These are phyloP conservation scores for Chimonanthus salicifolius DNA, from an alignment of 164 flowering plant genomes.

Conservation along the genomic window DNA sequence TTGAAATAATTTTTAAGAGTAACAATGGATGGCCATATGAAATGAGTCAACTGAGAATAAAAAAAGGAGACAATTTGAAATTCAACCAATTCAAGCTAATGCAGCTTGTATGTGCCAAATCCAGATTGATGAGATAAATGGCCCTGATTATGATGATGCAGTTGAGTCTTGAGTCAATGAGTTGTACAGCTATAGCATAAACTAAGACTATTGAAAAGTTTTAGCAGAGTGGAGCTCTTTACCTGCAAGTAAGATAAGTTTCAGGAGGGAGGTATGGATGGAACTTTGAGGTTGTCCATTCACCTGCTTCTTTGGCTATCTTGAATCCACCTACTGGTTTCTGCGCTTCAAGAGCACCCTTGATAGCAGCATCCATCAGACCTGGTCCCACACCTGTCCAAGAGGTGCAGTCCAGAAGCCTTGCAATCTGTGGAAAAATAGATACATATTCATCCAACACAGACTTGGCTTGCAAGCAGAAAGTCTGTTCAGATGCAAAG, in stretches of 20 bases:
- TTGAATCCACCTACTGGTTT: slow-evolving; percentile 89
- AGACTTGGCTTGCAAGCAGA: background rate
- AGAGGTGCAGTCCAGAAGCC: slow-evolving; percentile 74
- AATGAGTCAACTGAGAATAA: no score
- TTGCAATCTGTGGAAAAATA: slow-evolving; percentile 46
- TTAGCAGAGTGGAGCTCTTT: slow-evolving; percentile 2
- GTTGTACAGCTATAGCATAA: background rate
- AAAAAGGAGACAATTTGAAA: background rate
- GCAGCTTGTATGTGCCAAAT: no score
- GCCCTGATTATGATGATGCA: no score
- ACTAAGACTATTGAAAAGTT: background rate
- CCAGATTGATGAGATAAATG: no score
- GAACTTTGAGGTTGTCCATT: slow-evolving; percentile 75
- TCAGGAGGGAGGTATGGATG: slow-evolving; percentile 84
- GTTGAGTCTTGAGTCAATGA: no score
- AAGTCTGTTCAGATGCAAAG: no score
- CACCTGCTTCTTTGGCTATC: slow-evolving; percentile 81
- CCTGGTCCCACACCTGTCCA: slow-evolving; percentile 99
- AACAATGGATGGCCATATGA: background rate
- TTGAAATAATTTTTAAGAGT: background rate
- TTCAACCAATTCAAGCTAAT: background rate
- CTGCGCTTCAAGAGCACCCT: slow-evolving; percentile 77
- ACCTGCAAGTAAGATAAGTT: slow-evolving; percentile 92
- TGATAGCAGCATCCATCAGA: slow-evolving; percentile 89
- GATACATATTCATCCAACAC: background rate